phyloP scores from a whole-genome alignment of 2,329 filamentous ascomycete genomes.

The Fusarium coffeatum region DNA sequence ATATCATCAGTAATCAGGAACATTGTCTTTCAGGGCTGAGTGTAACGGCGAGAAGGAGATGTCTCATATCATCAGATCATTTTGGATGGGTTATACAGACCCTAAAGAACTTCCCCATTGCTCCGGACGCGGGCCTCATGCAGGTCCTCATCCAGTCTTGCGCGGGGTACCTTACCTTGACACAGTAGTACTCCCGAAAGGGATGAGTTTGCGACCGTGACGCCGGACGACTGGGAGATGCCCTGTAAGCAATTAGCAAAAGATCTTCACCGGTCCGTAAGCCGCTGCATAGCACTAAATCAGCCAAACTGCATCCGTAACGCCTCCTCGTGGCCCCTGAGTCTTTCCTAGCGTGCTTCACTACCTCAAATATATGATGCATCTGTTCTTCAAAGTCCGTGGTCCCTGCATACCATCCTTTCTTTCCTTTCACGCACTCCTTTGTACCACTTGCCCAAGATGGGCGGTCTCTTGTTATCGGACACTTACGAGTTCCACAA shows the following conservation, averaged over 20 bases:
- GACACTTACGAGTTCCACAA: conserved; percentile 33
- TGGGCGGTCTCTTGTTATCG: conserved; percentile 43
- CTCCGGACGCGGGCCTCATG: background rate
- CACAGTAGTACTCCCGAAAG: background rate
- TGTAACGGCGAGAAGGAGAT: background rate
- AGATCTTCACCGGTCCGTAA: conserved; percentile 28
- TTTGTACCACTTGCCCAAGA: conserved; percentile 4
- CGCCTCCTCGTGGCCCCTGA: conserved; percentile 12
- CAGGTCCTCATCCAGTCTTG: background rate
- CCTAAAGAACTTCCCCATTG: background rate
- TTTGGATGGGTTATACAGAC: rapidly evolving
- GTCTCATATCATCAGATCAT: background rate
- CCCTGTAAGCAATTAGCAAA: background rate
- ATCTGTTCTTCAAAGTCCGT: background rate
- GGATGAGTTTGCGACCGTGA: background rate
- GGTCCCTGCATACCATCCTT: conserved; percentile 6
- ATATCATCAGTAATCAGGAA: background rate
- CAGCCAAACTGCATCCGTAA: conserved; percentile 1
- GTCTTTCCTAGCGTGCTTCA: conserved; percentile 3
- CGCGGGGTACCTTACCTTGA: conserved; percentile 1
- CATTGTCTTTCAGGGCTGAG: background rate
- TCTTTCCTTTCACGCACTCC: background rate
- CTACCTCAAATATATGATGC: conserved; percentile 29
- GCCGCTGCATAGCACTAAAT: conserved; percentile 3
- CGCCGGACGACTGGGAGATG: conserved; percentile 1